A percentile compares a stretch with the other conserved stretches of the same genome.
phyloP scores from a whole-genome alignment of 306 rosid genomes.

The Quercus robur region DNA sequence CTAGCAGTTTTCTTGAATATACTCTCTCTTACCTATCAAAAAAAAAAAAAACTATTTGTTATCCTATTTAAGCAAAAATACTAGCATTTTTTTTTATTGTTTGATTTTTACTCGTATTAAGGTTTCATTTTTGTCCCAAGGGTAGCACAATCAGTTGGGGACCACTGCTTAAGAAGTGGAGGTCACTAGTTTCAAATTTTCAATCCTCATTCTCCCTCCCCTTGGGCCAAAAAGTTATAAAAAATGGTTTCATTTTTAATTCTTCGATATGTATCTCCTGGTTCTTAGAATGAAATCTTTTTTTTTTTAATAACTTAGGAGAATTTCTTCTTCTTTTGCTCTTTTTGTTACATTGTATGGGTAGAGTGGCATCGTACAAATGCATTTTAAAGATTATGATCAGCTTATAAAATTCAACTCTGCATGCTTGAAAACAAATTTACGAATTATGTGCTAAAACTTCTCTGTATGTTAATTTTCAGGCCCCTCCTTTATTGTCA shows the following conservation, averaged over 20 bases:
- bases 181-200: too few species aligned
- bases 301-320: not conserved
- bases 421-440: not conserved
- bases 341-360: not conserved
- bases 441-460: slow-evolving; percentile 2
- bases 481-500: slow-evolving; percentile 53
- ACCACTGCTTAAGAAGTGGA: too few species aligned
- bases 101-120: not conserved
- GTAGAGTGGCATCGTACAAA: not conserved
- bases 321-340: not conserved
- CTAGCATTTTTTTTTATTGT: not conserved
- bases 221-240: too few species aligned
- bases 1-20: too few species aligned
- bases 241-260: too few species aligned
- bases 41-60: not conserved
- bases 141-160: too few species aligned
- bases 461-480: slow-evolving; percentile 21
- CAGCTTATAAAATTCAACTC: not conserved
- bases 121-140: too few species aligned
- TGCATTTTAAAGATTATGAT: not conserved
- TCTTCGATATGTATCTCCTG: not conserved
- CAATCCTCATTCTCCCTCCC: too few species aligned
- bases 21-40: too few species aligned
- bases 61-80: not conserved
- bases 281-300: not conserved